These are phyloP conservation scores for Aspergillus calidoustus DNA, from an alignment of 2,329 filamentous ascomycete genomes.

Conservation along the genomic window DNA sequence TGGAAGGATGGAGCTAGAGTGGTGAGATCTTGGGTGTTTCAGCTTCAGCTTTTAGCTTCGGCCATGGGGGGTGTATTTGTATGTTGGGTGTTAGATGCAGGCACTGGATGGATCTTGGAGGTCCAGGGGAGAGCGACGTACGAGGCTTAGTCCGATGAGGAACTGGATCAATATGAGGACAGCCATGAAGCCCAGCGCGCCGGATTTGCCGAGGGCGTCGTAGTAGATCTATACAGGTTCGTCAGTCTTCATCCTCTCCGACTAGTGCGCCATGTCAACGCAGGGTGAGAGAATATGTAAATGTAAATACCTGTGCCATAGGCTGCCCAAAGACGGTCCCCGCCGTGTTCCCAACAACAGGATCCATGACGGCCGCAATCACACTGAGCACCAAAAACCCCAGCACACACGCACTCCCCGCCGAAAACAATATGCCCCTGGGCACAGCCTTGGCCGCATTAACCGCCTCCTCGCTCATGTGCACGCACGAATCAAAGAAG, in stretches of 20 bases:
- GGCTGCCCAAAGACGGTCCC: constrained; percentile 61
- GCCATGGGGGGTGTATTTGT: too few relatives aligned
- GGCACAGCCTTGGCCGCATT: constrained; percentile 65
- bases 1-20: neutral
- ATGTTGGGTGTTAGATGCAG: too few relatives aligned
- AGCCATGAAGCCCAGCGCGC: constrained; percentile 62
- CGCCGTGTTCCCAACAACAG: constrained; percentile 56
- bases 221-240: constrained; percentile 57
- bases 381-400: constrained; percentile 64
- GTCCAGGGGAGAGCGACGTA: constrained; percentile 18
- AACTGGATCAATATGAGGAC: constrained; percentile 66
- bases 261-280: neutral
- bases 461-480: constrained; percentile 65
- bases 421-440: constrained; percentile 62
- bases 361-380: constrained; percentile 61
- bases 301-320: constrained; percentile 51
- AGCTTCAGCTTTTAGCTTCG: too few relatives aligned
- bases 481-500: constrained; percentile 61
- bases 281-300: neutral
- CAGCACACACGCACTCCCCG: constrained; percentile 56
- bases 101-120: too few relatives aligned
- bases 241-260: neutral
- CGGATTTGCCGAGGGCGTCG: constrained; percentile 63
- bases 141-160: constrained; percentile 63
- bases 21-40: too few relatives aligned